Base-by-base conservation (phyloP, 208 protist genomes). In the Vickermania spadyakhi region DNA sequence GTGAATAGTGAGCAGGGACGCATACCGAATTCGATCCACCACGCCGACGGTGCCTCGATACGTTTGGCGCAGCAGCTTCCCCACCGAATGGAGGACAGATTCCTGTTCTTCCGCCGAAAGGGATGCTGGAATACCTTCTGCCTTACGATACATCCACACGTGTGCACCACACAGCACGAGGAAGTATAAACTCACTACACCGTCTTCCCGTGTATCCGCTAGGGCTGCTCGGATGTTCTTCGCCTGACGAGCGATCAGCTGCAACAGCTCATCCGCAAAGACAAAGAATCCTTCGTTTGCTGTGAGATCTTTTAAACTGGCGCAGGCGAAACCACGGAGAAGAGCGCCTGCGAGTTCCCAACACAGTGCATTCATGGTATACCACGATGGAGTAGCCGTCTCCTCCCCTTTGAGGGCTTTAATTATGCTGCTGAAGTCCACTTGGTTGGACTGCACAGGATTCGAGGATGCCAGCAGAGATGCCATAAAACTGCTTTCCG, bases 1-100 rank as follows among this genome's bases (percentile, higher is more conserved):
- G 55, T 85, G 77, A 1, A 90, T 51, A 2, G 76, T 72, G 13
- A 95, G 77, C 31, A 89, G 73, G 22, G 65, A 60, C 57, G 82
- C 77, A 69, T 95, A 95, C 41, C 79, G 66, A 22, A 89, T 58
- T 23, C 89, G 89, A 61, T 93, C 89, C 2, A 66, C 62, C 22
- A 76, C 77, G 45, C 72, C 59, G 2, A 91, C 55, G 2, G 70
- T 79, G 27, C 76, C 84, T 0, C 52, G 62, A 68, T 95, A 95
- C 22, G 73, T 64, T 53, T 56, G 53, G 41, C 88, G 14, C 31
- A 79, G 53, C 36, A 91, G 23, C 54, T 4, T 5, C 56, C 60
- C 73, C 2, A 78, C 4, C 4, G 45, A 1, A 1, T 29, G 21
- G 7, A 56, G 11, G 27, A 26, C 30, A 26, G 58, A 23, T n/a